Evolutionary conservation across 768 basidiomycete species (phyloP).

Genomic region (Phaeolepiota aurea): DNA sequence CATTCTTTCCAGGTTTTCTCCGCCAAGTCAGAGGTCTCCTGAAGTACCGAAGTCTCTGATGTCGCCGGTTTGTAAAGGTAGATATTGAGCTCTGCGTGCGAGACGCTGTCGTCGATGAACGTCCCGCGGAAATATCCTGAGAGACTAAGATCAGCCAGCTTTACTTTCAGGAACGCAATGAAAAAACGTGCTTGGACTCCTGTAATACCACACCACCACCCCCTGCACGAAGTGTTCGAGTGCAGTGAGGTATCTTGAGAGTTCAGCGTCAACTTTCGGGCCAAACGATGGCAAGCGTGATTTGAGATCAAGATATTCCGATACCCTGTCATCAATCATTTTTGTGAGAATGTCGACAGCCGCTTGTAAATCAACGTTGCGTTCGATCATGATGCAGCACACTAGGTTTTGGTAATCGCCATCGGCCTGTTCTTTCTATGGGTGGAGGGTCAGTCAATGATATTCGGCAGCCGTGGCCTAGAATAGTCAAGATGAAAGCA

Average conservation of each 20-base stretch:
- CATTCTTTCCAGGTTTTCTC: no score
- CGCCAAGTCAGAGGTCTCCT: no score
- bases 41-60: no score
- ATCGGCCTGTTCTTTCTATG: conserved; percentile 20
- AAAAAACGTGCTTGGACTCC: conserved; percentile 7
- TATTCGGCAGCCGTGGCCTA: not conserved
- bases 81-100: not conserved
- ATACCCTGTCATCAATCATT: conserved; percentile 13
- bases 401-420: conserved; percentile 18
- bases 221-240: conserved; percentile 12
- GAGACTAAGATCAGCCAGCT: conserved; percentile 1
- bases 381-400: conserved; percentile 14
- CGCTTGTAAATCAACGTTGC: conserved; percentile 14
- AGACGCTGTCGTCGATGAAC: not conserved
- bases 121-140: not conserved
- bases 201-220: conserved; percentile 10
- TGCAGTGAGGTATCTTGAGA: conserved; percentile 6
- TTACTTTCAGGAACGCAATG: not conserved
- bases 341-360: conserved; percentile 13
- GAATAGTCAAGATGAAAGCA: not conserved
- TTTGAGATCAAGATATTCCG: conserved; percentile 14
- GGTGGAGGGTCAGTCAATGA: no score
- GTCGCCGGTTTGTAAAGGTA: not conserved
- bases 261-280: conserved; percentile 7
- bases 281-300: conserved; percentile 14